phyloP scores from a whole-genome alignment of 2,329 filamentous ascomycete species.

The Penicillium sp. region DNA sequence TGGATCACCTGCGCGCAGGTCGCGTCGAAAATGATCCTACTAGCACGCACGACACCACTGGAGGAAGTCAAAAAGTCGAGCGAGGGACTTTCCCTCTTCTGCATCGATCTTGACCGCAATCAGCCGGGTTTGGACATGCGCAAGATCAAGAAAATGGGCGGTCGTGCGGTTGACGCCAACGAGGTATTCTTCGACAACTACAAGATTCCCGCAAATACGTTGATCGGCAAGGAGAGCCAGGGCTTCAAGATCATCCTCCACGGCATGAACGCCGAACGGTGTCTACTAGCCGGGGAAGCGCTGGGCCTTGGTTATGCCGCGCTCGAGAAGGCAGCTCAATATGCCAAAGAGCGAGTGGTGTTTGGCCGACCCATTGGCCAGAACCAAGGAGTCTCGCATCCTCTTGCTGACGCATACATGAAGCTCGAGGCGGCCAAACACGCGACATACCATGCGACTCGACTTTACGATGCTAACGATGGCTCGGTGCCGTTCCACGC shows the following conservation, averaged over 20 bases:
- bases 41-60: conserved; percentile 72
- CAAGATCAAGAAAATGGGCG: conserved; percentile 83
- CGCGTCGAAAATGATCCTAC: conserved; percentile 77
- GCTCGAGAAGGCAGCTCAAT: conserved; percentile 61
- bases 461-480: conserved; percentile 59
- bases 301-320: conserved; percentile 77
- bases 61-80: conserved; percentile 69
- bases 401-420: conserved; percentile 62
- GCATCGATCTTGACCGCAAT: conserved; percentile 69
- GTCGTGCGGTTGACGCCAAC: conserved; percentile 78
- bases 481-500: conserved; percentile 55
- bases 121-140: conserved; percentile 66
- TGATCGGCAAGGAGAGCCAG: conserved; percentile 72
- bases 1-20: conserved; percentile 89
- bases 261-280: conserved; percentile 78
- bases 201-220: conserved; percentile 60
- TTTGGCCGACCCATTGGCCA: conserved; percentile 61
- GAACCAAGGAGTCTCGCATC: conserved; percentile 63
- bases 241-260: conserved; percentile 80
- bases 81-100: conserved; percentile 79
- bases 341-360: conserved; percentile 65
- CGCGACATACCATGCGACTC: conserved; percentile 62
- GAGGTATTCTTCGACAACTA: conserved; percentile 88
- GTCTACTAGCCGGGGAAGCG: conserved; percentile 75
- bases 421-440: conserved; percentile 62